These are phyloP conservation scores for Blastobotrys persicus DNA, from an alignment of 1,139 yeast species.

Conservation along the genomic window DNA sequence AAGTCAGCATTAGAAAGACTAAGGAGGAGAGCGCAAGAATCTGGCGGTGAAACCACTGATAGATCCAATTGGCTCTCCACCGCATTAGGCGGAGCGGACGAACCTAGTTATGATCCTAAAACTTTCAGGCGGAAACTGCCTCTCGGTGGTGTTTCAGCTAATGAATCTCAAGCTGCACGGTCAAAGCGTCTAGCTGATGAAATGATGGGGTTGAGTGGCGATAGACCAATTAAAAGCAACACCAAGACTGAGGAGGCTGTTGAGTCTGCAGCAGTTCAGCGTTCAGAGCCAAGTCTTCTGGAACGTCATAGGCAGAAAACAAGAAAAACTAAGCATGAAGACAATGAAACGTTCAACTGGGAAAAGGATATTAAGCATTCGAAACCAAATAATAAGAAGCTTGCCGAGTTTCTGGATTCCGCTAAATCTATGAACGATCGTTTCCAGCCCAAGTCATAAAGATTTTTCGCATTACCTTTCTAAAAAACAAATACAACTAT, in stretches of 20 bases:
- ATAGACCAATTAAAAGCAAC: not conserved
- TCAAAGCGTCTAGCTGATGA: conserved; percentile 1
- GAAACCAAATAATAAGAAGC: conserved; percentile 7
- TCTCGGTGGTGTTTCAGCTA: not conserved
- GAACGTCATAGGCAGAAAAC: conserved; percentile 17
- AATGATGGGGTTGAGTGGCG: conserved; percentile 3
- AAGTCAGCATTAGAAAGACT: conserved; percentile 9
- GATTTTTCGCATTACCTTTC: too few species aligned
- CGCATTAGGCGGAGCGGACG: not conserved
- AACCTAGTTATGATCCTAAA: conserved; percentile 7
- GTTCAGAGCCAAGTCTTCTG: conserved; percentile 14
- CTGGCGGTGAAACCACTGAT: not conserved
- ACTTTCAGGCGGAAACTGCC: not conserved
- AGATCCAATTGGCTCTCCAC: not conserved
- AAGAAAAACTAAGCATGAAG: conserved; percentile 1
- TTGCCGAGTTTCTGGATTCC: conserved; percentile 15
- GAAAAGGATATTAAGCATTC: conserved; percentile 14
- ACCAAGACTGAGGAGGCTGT: not conserved
- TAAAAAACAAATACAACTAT: too few species aligned
- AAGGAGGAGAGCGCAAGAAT: conserved; percentile 2
- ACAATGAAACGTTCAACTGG: conserved; percentile 6
- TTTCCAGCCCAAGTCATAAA: conserved; percentile 8
- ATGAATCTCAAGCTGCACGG: not conserved
- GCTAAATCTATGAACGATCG: conserved; percentile 16
- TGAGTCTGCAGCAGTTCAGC: not conserved